Percentiles rank a stretch among this genome's conserved stretches.
Conservation (phyloP, 83 land plant genomes). For the Thuja plicata region DNA sequence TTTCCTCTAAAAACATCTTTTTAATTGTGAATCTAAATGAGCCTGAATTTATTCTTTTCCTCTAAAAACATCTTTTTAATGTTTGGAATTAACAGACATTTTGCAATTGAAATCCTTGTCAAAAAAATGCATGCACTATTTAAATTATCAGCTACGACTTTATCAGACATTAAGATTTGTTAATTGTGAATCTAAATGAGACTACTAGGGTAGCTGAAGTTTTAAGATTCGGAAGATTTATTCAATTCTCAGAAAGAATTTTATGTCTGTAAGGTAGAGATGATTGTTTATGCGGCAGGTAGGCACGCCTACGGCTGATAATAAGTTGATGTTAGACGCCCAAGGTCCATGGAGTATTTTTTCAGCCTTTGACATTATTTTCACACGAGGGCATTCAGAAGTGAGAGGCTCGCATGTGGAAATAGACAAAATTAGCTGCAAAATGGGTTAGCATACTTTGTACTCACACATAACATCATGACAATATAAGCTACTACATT, state of each 20-base stretch:
- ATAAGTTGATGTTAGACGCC: slow-evolving; percentile 16
- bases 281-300: slow-evolving; percentile 23
- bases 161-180: background rate
- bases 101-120: background rate
- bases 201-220: background rate
- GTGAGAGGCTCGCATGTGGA: background rate
- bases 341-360: no score
- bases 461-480: background rate
- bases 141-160: background rate
- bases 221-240: background rate
- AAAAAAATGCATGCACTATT: background rate
- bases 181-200: background rate
- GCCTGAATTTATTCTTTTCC: background rate
- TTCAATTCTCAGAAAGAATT: background rate
- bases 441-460: background rate
- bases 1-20: background rate
- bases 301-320: slow-evolving; percentile 27
- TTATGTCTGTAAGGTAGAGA: background rate
- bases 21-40: no score
- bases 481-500: background rate
- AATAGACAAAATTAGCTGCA: background rate
- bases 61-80: background rate
- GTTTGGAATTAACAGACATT: background rate
- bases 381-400: slow-evolving; percentile 45
- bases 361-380: no score